Conservation (phyloP, 352 stramenopile genomes). For the Phytopythium kandeliae region DNA sequence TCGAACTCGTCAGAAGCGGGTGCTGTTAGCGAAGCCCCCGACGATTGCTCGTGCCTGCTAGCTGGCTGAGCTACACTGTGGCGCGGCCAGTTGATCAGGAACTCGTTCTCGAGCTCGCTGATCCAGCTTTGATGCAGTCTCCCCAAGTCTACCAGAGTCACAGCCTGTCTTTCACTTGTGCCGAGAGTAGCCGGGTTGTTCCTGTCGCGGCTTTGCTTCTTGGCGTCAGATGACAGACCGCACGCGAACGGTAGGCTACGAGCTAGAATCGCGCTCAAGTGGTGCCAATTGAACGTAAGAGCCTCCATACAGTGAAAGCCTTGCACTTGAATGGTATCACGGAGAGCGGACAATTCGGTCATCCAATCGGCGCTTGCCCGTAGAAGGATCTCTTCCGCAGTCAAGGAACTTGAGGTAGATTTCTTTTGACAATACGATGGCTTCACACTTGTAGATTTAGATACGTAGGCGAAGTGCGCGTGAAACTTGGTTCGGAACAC, state of each 20-base stretch:
- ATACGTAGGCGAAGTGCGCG: conserved; percentile 13
- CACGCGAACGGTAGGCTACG: conserved; percentile 30
- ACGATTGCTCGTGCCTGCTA: not conserved
- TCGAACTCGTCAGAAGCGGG: conserved; percentile 4
- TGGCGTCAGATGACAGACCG: not conserved
- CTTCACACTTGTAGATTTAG: not conserved
- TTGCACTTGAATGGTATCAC: conserved; percentile 2
- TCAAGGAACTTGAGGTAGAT: not conserved
- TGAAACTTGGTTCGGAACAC: conserved; percentile 47
- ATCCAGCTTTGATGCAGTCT: conserved; percentile 62
- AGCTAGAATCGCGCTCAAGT: conserved; percentile 29
- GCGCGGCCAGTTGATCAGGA: conserved; percentile 23
- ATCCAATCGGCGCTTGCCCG: conserved; percentile 46
- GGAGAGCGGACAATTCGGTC: not conserved
- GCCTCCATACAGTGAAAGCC: conserved; percentile 1
- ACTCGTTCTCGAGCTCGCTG: conserved; percentile 41
- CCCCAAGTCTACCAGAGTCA: conserved; percentile 39
- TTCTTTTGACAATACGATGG: conserved; percentile 1
- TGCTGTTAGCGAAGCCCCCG: not conserved
- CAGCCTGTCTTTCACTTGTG: not conserved
- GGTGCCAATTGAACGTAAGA: conserved; percentile 44
- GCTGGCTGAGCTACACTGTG: no score
- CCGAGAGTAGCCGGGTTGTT: no score
- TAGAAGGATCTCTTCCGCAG: conserved; percentile 35
- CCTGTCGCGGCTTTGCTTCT: not conserved